Conservation (phyloP, 768 basidiomycete species). For the Piloderma croceum region DNA sequence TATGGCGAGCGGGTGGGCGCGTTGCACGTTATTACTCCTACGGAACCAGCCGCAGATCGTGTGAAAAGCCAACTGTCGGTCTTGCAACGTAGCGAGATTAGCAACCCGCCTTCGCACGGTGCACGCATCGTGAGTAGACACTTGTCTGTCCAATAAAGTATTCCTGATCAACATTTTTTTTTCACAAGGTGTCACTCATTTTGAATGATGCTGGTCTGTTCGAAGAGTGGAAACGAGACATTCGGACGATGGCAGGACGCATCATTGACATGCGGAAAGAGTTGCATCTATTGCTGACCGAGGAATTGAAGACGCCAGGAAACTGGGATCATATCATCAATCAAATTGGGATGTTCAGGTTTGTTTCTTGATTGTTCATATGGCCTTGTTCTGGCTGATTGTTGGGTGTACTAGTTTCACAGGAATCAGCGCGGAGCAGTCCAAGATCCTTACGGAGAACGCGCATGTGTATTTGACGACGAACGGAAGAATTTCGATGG, state of each 20-base stretch:
- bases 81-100: slow-evolving; percentile 89
- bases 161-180: slow-evolving; percentile 2
- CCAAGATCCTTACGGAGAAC: slow-evolving; percentile 59
- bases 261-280: slow-evolving; percentile 89
- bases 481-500: slow-evolving; percentile 94
- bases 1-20: slow-evolving; percentile 95
- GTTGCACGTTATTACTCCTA: slow-evolving; percentile 72
- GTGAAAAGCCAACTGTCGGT: slow-evolving; percentile 89
- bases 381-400: slow-evolving; percentile 9
- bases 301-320: slow-evolving; percentile 82
- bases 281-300: slow-evolving; percentile 65
- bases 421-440: slow-evolving; percentile 64
- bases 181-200: slow-evolving; percentile 65
- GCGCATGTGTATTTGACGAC: slow-evolving; percentile 81
- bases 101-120: slow-evolving; percentile 88
- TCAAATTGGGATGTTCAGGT: slow-evolving; percentile 99
- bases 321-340: slow-evolving; percentile 93
- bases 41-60: slow-evolving; percentile 59
- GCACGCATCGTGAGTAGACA: slow-evolving; percentile 67
- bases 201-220: slow-evolving; percentile 71
- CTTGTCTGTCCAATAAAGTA: not conserved
- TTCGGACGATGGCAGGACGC: slow-evolving; percentile 86
- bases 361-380: slow-evolving; percentile 22
- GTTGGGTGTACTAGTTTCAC: slow-evolving; percentile 57
- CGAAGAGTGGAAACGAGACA: slow-evolving; percentile 85